Base-by-base conservation (phyloP, 202 grass and related monocot genomes). In the Alloteropsis angusta region DNA sequence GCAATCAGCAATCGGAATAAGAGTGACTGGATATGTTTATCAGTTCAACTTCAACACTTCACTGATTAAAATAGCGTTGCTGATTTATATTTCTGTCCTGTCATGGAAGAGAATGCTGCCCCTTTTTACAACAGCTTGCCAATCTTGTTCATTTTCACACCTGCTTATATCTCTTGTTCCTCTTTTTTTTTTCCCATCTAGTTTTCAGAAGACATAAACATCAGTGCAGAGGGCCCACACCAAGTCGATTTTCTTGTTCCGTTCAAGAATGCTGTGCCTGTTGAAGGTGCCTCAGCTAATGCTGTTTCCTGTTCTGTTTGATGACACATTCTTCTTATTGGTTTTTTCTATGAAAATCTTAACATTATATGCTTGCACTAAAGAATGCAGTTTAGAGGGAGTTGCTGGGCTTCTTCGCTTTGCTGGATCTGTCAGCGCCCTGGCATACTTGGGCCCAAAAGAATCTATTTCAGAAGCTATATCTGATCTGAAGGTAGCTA, bases 381-480 rank as follows among this genome's bases (percentile, higher is more conserved):
- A 90, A 97, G 94, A 84, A 80, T 88, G 79, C 84, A 97, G 88
- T 85, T 82, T 81, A 80, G 91, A 92, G 25, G 94, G 88, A n/a
- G 85, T 97, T 84, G 68, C 76, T 80, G 91, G 89, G 63, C 37
- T 97, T 68, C 76, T 97, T 83, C 30, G 85, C 57, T 92, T 92
- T 41, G 38, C 56, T 85, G 94, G 94, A 85, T 87, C 89, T 63
- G 73, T 97, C 44, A 82, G 75, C 65, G 85, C 87, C 34, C 85
- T 64, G 70, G 84, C 91, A 36, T 97, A 92, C 70, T 85, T 93
- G 73, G 91, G 80, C 54, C 91, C 85, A 21, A 87, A 86, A 87
- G 91, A 97, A 82, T 88, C 91, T 61, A 55, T 90, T 86, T 77
- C 77, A 34, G 88, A 97, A 92, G 94, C 77, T 90, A 92, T 97